phyloP scores from a whole-genome alignment of 345 rosid species.

The Raphanus raphanistrum region DNA sequence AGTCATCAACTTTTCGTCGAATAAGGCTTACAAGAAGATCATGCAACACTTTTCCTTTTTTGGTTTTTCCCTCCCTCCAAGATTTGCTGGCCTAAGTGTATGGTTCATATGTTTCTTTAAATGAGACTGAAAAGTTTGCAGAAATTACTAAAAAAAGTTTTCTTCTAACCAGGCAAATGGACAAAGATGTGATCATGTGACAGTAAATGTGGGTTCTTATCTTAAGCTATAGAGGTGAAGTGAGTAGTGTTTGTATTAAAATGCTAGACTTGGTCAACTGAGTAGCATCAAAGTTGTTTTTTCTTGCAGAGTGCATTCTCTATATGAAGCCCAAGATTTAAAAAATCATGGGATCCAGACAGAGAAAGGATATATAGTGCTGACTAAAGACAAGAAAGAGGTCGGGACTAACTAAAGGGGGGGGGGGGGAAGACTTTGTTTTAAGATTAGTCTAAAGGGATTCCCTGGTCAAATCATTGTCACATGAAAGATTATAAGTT shows the following conservation, averaged over 20 bases:
- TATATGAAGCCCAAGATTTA: too few relatives aligned
- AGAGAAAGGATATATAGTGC: too few relatives aligned
- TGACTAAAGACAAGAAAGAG: too few relatives aligned
- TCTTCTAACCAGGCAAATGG: neutral
- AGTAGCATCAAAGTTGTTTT: too few relatives aligned
- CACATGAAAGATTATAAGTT: too few relatives aligned
- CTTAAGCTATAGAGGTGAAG: neutral
- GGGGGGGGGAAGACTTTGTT: too few relatives aligned
- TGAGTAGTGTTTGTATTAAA: neutral
- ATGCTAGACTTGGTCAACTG: neutral
- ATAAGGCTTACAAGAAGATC: neutral
- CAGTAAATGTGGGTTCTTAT: neutral
- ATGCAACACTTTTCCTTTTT: neutral
- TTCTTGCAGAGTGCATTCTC: too few relatives aligned
- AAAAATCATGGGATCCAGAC: too few relatives aligned
- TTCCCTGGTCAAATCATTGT: too few relatives aligned
- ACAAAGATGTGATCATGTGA: neutral
- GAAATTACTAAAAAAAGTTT: neutral
- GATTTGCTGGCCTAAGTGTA: neutral
- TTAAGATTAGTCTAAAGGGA: too few relatives aligned
- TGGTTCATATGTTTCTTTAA: neutral
- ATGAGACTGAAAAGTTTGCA: neutral
- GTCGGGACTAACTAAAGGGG: too few relatives aligned
- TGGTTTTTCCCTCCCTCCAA: neutral
- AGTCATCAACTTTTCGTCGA: neutral